A percentile compares a stretch with the other conserved stretches of the same genome.
Evolutionary conservation across 257 asterid genomes (phyloP).

Genomic region (Penstemon newberryi): DNA sequence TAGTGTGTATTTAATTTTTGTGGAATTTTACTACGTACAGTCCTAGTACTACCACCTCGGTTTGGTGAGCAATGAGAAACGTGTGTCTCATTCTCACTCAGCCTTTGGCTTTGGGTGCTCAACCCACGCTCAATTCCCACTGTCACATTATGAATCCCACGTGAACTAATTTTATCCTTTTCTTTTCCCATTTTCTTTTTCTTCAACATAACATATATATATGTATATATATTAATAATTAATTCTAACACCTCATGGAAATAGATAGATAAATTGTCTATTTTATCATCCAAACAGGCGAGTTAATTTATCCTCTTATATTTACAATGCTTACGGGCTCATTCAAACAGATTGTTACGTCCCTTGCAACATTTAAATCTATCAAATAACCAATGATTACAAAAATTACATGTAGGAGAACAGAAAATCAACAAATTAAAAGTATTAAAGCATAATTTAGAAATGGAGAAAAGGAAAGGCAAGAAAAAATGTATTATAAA

Average conservation of each 20-base stretch:
- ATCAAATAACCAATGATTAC: background rate
- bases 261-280: too few relatives aligned
- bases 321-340: too few relatives aligned
- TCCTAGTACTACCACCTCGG: slow-evolving; percentile 17
- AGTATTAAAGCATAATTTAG: background rate
- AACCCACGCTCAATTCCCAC: slow-evolving; percentile 13
- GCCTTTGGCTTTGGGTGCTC: slow-evolving; percentile 1
- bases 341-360: too few relatives aligned
- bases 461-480: background rate
- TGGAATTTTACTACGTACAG: background rate
- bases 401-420: background rate
- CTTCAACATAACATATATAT: too few relatives aligned
- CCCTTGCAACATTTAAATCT: too few relatives aligned
- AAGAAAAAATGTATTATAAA: background rate
- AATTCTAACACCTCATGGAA: too few relatives aligned
- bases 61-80: slow-evolving; percentile 37
- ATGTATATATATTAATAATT: too few relatives aligned
- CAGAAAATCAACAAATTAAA: background rate
- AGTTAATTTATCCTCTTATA: too few relatives aligned
- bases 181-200: too few relatives aligned
- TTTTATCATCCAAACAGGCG: too few relatives aligned
- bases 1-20: too few relatives aligned
- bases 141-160: slow-evolving; percentile 21
- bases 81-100: slow-evolving; percentile 8
- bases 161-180: slow-evolving; percentile 1